A percentile compares a stretch with the other conserved stretches of the same genome.
Conservation (phyloP, 345 rosid species). For the Aethionema arabicum region DNA sequence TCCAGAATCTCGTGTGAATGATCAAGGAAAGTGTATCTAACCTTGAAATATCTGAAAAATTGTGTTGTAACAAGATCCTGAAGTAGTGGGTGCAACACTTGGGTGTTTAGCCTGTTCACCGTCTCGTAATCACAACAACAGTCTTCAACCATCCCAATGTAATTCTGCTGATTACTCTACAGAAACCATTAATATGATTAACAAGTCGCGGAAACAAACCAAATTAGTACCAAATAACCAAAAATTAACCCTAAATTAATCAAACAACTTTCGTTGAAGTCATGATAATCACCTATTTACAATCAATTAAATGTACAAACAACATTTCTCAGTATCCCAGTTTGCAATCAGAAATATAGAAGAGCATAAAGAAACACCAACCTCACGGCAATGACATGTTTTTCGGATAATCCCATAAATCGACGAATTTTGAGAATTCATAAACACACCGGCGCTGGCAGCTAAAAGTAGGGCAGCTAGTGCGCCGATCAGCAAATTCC, state of each 20-base stretch:
- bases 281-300: not conserved
- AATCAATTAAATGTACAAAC: not conserved
- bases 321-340: constrained; percentile 3
- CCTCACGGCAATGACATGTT: constrained; percentile 65
- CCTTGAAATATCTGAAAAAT: constrained; percentile 91
- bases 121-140: constrained; percentile 95
- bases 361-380: constrained; percentile 25
- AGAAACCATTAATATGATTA: constrained; percentile 4
- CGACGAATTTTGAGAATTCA: constrained; percentile 31
- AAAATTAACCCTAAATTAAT: not conserved
- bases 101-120: constrained; percentile 60
- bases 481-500: constrained; percentile 47
- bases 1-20: not conserved
- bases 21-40: constrained; percentile 32
- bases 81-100: constrained; percentile 72
- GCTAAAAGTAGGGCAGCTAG: constrained; percentile 44
- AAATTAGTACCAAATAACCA: not conserved
- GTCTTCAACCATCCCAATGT: constrained; percentile 77
- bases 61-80: constrained; percentile 80
- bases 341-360: constrained; percentile 5
- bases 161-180: constrained; percentile 42
- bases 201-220: constrained; percentile 9
- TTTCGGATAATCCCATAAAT: constrained; percentile 32
- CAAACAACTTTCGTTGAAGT: too few relatives aligned
- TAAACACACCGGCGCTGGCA: constrained; percentile 34